These are phyloP conservation scores for Polysphondylium violaceum DNA, from an alignment of 78 protist species.

Conservation along the genomic window DNA sequence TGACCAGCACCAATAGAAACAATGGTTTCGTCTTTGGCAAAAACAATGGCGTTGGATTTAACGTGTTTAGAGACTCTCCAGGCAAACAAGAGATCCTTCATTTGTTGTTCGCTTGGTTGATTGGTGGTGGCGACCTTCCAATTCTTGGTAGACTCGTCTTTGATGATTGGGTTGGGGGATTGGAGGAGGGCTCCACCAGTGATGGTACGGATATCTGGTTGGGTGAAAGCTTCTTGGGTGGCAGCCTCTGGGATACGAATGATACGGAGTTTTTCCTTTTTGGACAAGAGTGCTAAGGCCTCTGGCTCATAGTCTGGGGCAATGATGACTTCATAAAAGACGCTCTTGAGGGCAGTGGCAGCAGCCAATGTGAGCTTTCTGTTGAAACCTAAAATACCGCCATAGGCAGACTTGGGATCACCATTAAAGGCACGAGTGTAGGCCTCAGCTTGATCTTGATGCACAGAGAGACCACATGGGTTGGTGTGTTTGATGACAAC, in stretches of 20 bases:
- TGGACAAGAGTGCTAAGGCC: slow-evolving; percentile 31
- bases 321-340: slow-evolving; percentile 73
- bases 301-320: slow-evolving; percentile 72
- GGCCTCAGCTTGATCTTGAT: slow-evolving; percentile 61
- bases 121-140: slow-evolving; percentile 62
- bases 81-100: slow-evolving; percentile 70
- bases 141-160: slow-evolving; percentile 31
- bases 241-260: slow-evolving; percentile 53
- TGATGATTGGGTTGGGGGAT: slow-evolving; percentile 63
- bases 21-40: slow-evolving; percentile 44
- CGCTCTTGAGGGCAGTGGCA: slow-evolving; percentile 56
- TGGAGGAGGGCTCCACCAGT: slow-evolving; percentile 81
- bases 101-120: slow-evolving; percentile 66
- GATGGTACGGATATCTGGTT: slow-evolving; percentile 68
- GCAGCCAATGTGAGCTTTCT: slow-evolving; percentile 32
- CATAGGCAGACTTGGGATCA: slow-evolving; percentile 77
- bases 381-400: slow-evolving; percentile 80
- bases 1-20: slow-evolving; percentile 85
- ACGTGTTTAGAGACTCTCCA: slow-evolving; percentile 74
- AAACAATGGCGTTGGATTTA: slow-evolving; percentile 81
- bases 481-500: slow-evolving; percentile 75
- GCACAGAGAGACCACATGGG: slow-evolving; percentile 75
- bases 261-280: slow-evolving; percentile 47
- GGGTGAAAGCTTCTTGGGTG: slow-evolving; percentile 38
- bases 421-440: slow-evolving; percentile 65